phyloP scores from a whole-genome alignment of 2,329 filamentous ascomycete species.

The Cyclaneusma minus region DNA sequence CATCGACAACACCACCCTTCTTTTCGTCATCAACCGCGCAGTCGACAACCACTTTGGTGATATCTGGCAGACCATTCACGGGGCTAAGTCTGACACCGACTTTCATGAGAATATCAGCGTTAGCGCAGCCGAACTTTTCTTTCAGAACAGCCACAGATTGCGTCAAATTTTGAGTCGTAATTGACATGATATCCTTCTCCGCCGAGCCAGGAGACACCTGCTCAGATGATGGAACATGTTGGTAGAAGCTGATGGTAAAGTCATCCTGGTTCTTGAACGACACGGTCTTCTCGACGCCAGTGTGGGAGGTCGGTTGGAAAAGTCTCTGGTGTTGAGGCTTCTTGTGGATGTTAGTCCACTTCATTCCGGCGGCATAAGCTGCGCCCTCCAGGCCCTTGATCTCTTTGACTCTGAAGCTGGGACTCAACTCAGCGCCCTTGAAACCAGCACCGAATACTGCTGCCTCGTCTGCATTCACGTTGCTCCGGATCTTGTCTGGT shows the following conservation, averaged over 20 bases:
- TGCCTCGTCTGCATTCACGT: constrained; percentile 93
- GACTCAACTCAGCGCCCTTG: constrained; percentile 80
- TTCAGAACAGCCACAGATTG: constrained; percentile 64
- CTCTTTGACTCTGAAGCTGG: constrained; percentile 95
- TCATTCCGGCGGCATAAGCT: constrained; percentile 58
- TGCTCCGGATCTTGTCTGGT: constrained; percentile 69
- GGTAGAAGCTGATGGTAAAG: constrained; percentile 66
- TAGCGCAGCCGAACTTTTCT: constrained; percentile 56
- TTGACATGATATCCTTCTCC: constrained; percentile 45
- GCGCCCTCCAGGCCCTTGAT: constrained; percentile 71
- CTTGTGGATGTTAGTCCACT: constrained; percentile 53
- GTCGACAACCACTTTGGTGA: constrained; percentile 61
- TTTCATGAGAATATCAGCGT: constrained; percentile 65
- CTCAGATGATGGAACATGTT: constrained; percentile 40
- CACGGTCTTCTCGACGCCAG: constrained; percentile 70
- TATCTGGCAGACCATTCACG: constrained; percentile 65
- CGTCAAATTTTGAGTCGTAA: constrained; percentile 77
- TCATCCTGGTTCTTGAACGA: constrained; percentile 72
- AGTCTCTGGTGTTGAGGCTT: constrained; percentile 68
- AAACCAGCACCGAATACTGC: constrained; percentile 94
- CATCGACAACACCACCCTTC: constrained; percentile 76
- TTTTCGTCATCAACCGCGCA: constrained; percentile 63
- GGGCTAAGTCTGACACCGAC: constrained; percentile 58
- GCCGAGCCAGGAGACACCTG: constrained; percentile 24
- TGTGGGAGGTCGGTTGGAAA: constrained; percentile 61